These are phyloP conservation scores for Fusarium sacchari DNA, from an alignment of 2,329 filamentous ascomycete genomes.

Conservation along the genomic window DNA sequence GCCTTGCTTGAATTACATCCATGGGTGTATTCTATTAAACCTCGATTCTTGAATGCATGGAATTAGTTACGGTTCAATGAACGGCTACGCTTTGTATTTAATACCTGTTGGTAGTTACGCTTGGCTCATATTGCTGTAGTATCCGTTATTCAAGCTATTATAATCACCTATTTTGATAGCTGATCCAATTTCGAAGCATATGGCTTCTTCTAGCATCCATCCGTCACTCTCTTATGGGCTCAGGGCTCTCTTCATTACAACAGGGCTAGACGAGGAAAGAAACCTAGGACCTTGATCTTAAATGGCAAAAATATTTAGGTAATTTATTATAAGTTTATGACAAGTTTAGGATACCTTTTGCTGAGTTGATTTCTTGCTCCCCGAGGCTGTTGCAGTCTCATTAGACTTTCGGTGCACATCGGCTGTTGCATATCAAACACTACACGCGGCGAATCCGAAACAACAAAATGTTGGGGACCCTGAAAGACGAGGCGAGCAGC, in stretches of 20 bases:
- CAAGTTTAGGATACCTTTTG: neutral
- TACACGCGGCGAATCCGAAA: conserved; percentile 31
- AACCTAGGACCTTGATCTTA: neutral
- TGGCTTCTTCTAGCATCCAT: neutral
- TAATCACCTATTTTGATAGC: neutral
- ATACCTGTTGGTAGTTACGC: neutral
- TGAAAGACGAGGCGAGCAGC: conserved; percentile 9
- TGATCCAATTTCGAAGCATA: neutral
- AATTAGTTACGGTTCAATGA: neutral
- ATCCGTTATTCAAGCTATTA: neutral
- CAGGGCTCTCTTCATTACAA: neutral
- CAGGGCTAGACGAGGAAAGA: neutral
- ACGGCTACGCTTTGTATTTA: neutral
- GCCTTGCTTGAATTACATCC: neutral
- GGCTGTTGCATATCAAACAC: conserved; percentile 28
- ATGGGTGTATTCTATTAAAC: neutral
- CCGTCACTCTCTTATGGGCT: neutral
- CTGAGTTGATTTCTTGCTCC: neutral
- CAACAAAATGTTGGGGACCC: conserved; percentile 10
- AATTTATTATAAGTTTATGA: neutral
- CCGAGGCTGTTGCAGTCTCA: neutral
- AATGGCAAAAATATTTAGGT: neutral
- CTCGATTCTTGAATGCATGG: neutral
- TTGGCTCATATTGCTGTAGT: neutral
- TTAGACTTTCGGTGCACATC: conserved; percentile 18